A percentile compares a stretch with the other conserved stretches of the same genome.
Conservation (phyloP, 768 basidiomycete species). For the Nevesoporus exiguus region DNA sequence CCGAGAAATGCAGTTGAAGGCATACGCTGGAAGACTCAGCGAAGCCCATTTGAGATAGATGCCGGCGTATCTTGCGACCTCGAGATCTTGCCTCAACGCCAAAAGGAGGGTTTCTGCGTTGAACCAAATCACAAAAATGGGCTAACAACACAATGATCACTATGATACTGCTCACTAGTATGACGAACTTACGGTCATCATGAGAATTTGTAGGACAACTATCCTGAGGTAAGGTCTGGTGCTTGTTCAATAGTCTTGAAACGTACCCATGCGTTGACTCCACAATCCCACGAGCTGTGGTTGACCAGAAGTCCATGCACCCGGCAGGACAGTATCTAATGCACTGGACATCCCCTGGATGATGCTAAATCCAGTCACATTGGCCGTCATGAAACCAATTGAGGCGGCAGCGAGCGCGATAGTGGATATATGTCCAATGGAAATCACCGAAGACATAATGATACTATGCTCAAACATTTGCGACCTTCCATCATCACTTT, state of each 20-base stretch:
- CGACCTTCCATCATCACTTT: constrained; percentile 37
- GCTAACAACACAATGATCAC: constrained; percentile 23
- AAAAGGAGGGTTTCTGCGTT: constrained; percentile 79
- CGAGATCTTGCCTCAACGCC: constrained; percentile 69
- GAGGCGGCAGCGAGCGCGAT: constrained; percentile 82
- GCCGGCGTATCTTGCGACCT: constrained; percentile 73
- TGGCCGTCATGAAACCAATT: constrained; percentile 72
- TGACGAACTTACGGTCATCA: constrained; percentile 51
- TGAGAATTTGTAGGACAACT: constrained; percentile 20
- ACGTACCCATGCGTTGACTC: constrained; percentile 80
- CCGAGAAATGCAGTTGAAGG: constrained; percentile 53
- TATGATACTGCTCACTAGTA: background rate
- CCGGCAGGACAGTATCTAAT: constrained; percentile 89
- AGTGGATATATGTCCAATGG: constrained; percentile 89
- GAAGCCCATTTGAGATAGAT: constrained; percentile 69
- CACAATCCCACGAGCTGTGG: constrained; percentile 87
- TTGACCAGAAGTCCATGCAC: constrained; percentile 88
- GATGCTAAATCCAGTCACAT: constrained; percentile 55
- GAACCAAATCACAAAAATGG: constrained; percentile 71
- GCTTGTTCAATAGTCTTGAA: background rate
- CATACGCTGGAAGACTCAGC: constrained; percentile 73
- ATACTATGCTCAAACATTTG: constrained; percentile 86
- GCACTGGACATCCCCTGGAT: constrained; percentile 81
- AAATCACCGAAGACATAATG: constrained; percentile 80
- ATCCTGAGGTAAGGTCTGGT: background rate